Evolutionary conservation across 108 stramenopile species (phyloP).

Genomic region (Skeletonema tropicum): DNA sequence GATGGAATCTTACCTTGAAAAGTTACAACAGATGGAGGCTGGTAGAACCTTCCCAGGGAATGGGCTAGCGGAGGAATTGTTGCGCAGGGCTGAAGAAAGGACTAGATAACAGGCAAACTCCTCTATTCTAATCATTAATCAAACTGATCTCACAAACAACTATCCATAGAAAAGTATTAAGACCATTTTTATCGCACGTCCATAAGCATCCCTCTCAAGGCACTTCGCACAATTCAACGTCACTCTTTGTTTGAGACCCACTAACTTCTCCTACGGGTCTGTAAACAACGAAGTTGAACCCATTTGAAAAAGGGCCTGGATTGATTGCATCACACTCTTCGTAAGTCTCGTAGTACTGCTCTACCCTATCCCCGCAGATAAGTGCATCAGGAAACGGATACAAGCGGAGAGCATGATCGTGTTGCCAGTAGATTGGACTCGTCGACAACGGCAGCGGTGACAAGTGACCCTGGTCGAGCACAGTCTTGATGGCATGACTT

Average conservation of each 20-base stretch:
- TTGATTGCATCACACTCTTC: conserved; percentile 62
- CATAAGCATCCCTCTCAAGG: not conserved
- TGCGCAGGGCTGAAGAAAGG: conserved; percentile 18
- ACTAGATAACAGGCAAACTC: not conserved
- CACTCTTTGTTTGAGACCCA: conserved; percentile 38
- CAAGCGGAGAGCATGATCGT: conserved; percentile 88
- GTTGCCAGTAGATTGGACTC: conserved; percentile 90
- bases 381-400: conserved; percentile 93
- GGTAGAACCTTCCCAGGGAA: conserved; percentile 41
- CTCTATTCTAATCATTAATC: not conserved
- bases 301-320: conserved; percentile 58
- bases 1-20: conserved; percentile 57
- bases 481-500: conserved; percentile 79
- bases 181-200: not conserved
- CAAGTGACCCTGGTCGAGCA: conserved; percentile 92
- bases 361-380: conserved; percentile 65
- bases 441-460: conserved; percentile 74
- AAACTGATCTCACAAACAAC: not conserved
- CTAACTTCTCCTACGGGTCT: conserved; percentile 43
- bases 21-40: conserved; percentile 39
- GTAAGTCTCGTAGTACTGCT: conserved; percentile 60
- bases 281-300: conserved; percentile 63
- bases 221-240: conserved; percentile 54
- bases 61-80: conserved; percentile 45
- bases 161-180: not conserved